Percentiles rank a stretch among this genome's conserved stretches.
phyloP scores from a whole-genome alignment of 2,329 filamentous ascomycete species.

The Neonectria hederae region DNA sequence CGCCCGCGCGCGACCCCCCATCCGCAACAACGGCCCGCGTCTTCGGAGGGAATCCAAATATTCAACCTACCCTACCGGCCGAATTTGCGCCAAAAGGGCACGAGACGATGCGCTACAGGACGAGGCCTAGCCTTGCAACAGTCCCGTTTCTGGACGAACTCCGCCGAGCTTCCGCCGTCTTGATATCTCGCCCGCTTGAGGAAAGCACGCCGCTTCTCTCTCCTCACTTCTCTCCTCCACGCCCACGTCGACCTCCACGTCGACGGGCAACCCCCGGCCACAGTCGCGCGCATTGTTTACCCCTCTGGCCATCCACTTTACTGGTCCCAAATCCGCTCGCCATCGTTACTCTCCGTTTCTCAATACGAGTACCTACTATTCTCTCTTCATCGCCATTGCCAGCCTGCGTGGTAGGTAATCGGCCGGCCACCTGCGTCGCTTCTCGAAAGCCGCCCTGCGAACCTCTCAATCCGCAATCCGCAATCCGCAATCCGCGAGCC shows the following conservation, averaged over 20 bases:
- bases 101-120: slow-evolving; percentile 1
- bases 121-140: not conserved
- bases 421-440: not conserved
- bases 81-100: not conserved
- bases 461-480: not conserved
- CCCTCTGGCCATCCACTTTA: not conserved
- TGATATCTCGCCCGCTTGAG: slow-evolving; percentile 5
- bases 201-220: not conserved
- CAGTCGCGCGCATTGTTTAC: not conserved
- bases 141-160: slow-evolving; percentile 14
- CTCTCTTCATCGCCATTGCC: not conserved
- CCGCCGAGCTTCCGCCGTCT: slow-evolving; percentile 25
- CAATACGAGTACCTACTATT: not conserved
- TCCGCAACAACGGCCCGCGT: not conserved
- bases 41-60: not conserved
- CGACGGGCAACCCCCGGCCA: not conserved
- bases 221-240: not conserved
- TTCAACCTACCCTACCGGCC: not conserved
- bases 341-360: not conserved
- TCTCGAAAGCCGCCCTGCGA: not conserved
- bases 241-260: not conserved
- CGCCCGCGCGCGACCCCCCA: not conserved
- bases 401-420: not conserved
- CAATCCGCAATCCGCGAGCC: too few species aligned
- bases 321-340: not conserved